Evolutionary conservation across 495 filamentous ascomycete species (phyloP), one percentile per base, ranked within the genome.

Genomic region (Sphaerosporella brunnea): DNA sequence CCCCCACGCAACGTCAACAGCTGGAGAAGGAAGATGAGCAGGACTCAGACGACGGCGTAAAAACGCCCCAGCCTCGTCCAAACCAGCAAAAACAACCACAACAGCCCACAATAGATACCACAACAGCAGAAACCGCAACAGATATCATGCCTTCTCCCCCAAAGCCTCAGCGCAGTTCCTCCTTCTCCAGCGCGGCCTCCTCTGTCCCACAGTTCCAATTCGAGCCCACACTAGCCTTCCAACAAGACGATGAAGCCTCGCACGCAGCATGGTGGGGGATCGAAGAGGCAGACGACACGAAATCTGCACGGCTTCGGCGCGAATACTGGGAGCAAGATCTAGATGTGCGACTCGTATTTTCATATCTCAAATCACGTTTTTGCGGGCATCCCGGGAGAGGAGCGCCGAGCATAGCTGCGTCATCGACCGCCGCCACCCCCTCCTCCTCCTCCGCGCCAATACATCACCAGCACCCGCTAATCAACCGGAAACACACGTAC

Each of bases 261-360:
- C 73, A 80, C 48, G 72, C 72, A 24, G 72, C 75, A 7, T 66
- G 75, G 24, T 81, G 77, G 77, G 75, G 75, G 15, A 78, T 80
- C 37, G 79, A 82, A 54, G 79, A 80, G 39, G 18, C 4, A 7
- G 35, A 37, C 16, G 35, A 37, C 16, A 4, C 18, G 35, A 37
- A 4, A 5, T 9, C 4, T 18, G 5, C 35, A 9, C 35, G 18
- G 35, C 9, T 38, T 41, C 49, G 45, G 18, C 53, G 66, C 21
- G 77, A 78, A 20, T 82, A 84, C 54, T 84, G 80, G 80, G 78
- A 82, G 51, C 76, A 71, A 25, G 74, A 77, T 8, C 67, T 82
- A 8, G 77, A 80, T 43, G 65, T 82, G 47, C 69, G 70, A 53
- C 76, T 78, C 63, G 71, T 82, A 37, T 82, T 82, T 65, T 71